Conservation (phyloP, 2,329 filamentous ascomycete species). For the Aureobasidium sp. region DNA sequence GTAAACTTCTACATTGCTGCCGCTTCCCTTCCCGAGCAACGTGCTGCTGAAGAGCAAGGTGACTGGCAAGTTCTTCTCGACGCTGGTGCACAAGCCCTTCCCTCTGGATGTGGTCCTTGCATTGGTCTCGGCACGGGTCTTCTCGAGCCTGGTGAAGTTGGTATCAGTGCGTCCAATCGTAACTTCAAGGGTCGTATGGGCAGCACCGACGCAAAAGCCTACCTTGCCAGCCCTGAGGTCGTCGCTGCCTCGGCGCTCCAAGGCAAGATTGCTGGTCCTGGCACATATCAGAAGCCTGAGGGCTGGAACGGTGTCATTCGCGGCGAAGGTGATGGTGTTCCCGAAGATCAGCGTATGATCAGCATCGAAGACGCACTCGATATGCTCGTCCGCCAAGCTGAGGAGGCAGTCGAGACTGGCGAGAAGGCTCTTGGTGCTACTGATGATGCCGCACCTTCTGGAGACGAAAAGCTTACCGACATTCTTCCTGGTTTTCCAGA, state of each 20-base stretch:
- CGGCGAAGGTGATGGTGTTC: constrained; percentile 64
- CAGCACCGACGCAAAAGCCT: constrained; percentile 68
- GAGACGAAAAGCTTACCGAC: constrained; percentile 49
- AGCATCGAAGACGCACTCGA: constrained; percentile 65
- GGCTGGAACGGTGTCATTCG: constrained; percentile 60
- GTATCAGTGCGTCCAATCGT: constrained; percentile 75
- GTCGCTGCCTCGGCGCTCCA: constrained; percentile 81
- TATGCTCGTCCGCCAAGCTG: constrained; percentile 62
- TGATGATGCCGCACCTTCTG: constrained; percentile 27
- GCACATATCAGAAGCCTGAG: constrained; percentile 67
- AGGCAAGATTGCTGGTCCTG: constrained; percentile 68
- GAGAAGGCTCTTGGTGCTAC: constrained; percentile 40
- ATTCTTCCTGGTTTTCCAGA: constrained; percentile 83
- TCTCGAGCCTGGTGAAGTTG: constrained; percentile 76
- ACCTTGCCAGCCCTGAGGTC: constrained; percentile 81
- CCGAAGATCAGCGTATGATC: constrained; percentile 56
- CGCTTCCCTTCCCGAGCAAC: constrained; percentile 71
- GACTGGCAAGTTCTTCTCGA: constrained; percentile 80
- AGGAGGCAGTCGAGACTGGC: constrained; percentile 51
- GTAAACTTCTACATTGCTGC: constrained; percentile 88
- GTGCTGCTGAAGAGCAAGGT: constrained; percentile 67
- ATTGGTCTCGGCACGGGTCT: constrained; percentile 79
- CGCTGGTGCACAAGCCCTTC: constrained; percentile 66
- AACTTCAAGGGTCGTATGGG: constrained; percentile 95
- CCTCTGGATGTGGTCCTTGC: constrained; percentile 73